phyloP scores from a whole-genome alignment of 2,329 filamentous ascomycete genomes.

The Calonectria hongkongensis region DNA sequence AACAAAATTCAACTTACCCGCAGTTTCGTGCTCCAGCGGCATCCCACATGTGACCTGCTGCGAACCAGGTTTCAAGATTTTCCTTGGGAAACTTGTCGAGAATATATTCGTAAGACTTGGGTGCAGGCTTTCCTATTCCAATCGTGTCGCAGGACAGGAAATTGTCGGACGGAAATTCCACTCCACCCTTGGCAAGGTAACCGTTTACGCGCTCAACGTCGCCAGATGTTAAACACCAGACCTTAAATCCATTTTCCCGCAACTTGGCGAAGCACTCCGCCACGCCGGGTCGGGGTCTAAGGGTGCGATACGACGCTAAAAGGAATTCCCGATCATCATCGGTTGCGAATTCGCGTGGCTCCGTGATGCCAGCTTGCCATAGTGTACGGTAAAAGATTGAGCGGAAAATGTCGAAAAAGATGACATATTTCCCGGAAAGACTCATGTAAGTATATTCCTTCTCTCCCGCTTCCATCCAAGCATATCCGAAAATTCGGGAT shows the following conservation, averaged over 20 bases:
- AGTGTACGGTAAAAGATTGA: slow-evolving; percentile 27
- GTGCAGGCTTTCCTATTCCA: slow-evolving; percentile 17
- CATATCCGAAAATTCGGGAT: slow-evolving; percentile 14
- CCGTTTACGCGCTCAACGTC: slow-evolving; percentile 18
- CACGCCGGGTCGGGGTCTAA: slow-evolving; percentile 2
- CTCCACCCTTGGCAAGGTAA: slow-evolving; percentile 7
- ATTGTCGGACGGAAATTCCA: slow-evolving; percentile 19
- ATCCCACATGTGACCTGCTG: slow-evolving; percentile 31
- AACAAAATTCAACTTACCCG: slow-evolving; percentile 1
- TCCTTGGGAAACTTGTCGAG: slow-evolving; percentile 14
- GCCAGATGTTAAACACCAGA: slow-evolving; percentile 23
- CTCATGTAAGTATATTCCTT: slow-evolving; percentile 27
- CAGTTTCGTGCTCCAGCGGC: slow-evolving; percentile 13
- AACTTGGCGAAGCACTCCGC: slow-evolving; percentile 20
- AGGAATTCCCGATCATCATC: slow-evolving; percentile 17
- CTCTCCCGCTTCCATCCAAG: slow-evolving; percentile 27
- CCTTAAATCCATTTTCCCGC: slow-evolving; percentile 19
- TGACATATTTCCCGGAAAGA: neutral
- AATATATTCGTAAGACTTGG: slow-evolving; percentile 6
- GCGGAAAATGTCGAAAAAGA: slow-evolving; percentile 13
- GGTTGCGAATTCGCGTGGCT: slow-evolving; percentile 23
- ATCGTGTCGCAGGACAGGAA: slow-evolving; percentile 21
- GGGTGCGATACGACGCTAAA: slow-evolving; percentile 2
- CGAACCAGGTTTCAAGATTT: slow-evolving; percentile 20
- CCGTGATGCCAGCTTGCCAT: slow-evolving; percentile 10